These are phyloP conservation scores for Pseudocohnilembus persalinus DNA, from an alignment of 169 alveolate genomes.

Conservation along the genomic window DNA sequence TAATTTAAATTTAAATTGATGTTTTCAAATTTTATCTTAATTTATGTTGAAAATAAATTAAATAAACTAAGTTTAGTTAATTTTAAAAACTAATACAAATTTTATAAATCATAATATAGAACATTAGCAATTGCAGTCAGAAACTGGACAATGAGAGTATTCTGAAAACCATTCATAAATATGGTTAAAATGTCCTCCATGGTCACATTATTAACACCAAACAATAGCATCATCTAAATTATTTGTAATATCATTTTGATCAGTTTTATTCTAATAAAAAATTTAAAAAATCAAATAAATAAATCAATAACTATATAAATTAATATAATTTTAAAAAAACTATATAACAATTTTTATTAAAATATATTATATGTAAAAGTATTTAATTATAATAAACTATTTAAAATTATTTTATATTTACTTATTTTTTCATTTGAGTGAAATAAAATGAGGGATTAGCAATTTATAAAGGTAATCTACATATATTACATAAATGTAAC, in stretches of 20 bases:
- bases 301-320: too few species aligned
- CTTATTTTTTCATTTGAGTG: background rate
- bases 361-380: too few species aligned
- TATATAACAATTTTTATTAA: too few species aligned
- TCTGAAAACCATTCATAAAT: background rate
- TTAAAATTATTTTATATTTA: too few species aligned
- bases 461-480: background rate
- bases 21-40: too few species aligned
- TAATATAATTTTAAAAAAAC: too few species aligned
- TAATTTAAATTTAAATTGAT: too few species aligned
- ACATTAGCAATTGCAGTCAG: background rate
- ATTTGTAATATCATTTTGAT: background rate
- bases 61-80: too few species aligned
- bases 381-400: too few species aligned
- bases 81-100: too few species aligned
- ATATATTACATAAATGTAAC: background rate
- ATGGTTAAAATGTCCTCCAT: background rate
- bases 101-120: background rate
- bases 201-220: background rate
- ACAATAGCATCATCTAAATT: background rate
- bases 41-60: too few species aligned
- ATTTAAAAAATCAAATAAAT: too few species aligned
- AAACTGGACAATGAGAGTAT: background rate
- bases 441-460: background rate
- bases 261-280: background rate